A percentile compares a stretch with the other conserved stretches of the same genome.
These are phyloP conservation scores for Calendula officinalis DNA, from an alignment of 129 eudicot species.

Conservation along the genomic window DNA sequence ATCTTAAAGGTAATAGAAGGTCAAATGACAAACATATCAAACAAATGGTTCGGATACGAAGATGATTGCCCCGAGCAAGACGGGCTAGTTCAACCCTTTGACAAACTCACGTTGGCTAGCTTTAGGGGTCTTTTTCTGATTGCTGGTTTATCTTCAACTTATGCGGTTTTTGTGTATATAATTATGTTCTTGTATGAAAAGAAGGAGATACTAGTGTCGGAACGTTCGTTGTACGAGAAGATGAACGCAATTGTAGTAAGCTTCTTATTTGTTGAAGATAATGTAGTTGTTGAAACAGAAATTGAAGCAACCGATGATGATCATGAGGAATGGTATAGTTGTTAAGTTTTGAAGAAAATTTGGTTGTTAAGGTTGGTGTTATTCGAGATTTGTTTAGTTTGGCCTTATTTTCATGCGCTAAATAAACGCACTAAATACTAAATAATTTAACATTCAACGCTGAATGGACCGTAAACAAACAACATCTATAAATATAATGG, in stretches of 20 bases:
- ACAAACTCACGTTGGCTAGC: constrained; percentile 37
- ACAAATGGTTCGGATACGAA: constrained; percentile 35
- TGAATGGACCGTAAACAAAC: too few species aligned
- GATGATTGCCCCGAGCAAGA: constrained; percentile 19
- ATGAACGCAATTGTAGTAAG: not conserved
- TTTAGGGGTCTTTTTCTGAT: constrained; percentile 48
- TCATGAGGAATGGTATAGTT: not conserved
- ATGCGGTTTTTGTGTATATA: not conserved
- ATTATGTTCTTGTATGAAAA: constrained; percentile 11
- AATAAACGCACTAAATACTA: too few species aligned
- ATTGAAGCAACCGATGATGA: not conserved
- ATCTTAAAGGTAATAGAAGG: constrained; percentile 47
- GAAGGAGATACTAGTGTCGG: constrained; percentile 19
- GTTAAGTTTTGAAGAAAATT: not conserved
- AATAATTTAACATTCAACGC: too few species aligned
- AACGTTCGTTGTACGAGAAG: constrained; percentile 11
- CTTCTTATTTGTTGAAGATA: constrained; percentile 5
- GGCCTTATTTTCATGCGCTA: too few species aligned
- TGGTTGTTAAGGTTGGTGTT: not conserved
- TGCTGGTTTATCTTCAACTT: constrained; percentile 29
- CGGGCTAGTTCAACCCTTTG: constrained; percentile 14
- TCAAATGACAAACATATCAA: constrained; percentile 41
- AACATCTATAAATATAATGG: too few species aligned
- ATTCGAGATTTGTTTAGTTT: too few species aligned
- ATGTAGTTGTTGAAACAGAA: not conserved